A percentile compares a stretch with the other conserved stretches of the same genome.
Evolutionary conservation across 169 alveolate species (phyloP).

Genomic region (Plasmodium gaboni): DNA sequence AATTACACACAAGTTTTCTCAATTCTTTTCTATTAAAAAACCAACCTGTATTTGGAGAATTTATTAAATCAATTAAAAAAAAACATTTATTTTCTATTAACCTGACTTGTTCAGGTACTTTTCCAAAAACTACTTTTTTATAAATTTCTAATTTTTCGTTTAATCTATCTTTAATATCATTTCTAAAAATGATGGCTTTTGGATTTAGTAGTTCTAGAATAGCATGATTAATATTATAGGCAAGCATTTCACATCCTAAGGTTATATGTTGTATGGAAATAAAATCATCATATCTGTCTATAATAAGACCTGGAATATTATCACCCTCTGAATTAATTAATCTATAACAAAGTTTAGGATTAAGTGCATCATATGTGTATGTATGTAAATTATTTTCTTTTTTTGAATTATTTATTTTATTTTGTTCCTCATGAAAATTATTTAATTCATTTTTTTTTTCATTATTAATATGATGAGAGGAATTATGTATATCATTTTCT

Average conservation of each 20-base stretch:
- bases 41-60: constrained; percentile 75
- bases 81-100: constrained; percentile 49
- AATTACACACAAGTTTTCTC: constrained; percentile 28
- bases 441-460: neutral
- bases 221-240: constrained; percentile 66
- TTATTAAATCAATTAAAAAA: constrained; percentile 47
- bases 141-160: constrained; percentile 66
- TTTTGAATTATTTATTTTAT: neutral
- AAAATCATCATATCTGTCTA: constrained; percentile 72
- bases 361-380: neutral
- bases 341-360: constrained; percentile 45
- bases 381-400: neutral
- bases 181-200: constrained; percentile 56
- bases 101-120: constrained; percentile 61
- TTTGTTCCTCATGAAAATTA: too few species aligned
- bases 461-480: neutral
- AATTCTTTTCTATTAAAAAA: constrained; percentile 48
- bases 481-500: neutral
- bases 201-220: constrained; percentile 61
- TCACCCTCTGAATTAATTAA: constrained; percentile 79
- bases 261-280: constrained; percentile 47
- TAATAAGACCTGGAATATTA: constrained; percentile 77
- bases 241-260: constrained; percentile 45
- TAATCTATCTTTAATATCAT: constrained; percentile 74
- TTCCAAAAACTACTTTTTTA: constrained; percentile 56